A percentile compares a stretch with the other conserved stretches of the same genome.
Evolutionary conservation across 805 yeast species (phyloP).

Genomic region (Cyberlindnera amylophila): DNA sequence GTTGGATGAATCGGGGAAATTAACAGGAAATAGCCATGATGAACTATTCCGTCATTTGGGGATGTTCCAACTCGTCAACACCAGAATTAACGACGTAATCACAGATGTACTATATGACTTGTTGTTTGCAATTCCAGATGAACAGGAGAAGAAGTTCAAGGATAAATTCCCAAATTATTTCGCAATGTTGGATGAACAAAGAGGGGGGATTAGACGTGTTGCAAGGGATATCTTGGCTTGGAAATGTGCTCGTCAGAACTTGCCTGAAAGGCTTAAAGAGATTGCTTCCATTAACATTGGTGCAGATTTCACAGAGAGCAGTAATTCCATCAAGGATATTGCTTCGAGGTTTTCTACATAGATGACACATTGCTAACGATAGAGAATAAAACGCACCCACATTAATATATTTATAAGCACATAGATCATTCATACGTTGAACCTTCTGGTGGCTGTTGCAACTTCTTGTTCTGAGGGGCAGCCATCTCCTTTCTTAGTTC

Average conservation of each 20-base stretch:
- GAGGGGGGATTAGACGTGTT: conserved; percentile 6
- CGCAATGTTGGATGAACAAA: conserved; percentile 15
- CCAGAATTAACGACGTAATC: conserved; percentile 11
- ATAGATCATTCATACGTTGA: conserved; percentile 49
- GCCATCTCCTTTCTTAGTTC: conserved; percentile 94
- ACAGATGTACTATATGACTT: conserved; percentile 12
- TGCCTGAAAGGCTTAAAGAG: conserved; percentile 4
- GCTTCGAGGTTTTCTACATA: conserved; percentile 2
- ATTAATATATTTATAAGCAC: no score
- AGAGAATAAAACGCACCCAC: no score
- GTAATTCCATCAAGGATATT: conserved; percentile 3
- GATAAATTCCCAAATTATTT: conserved; percentile 21
- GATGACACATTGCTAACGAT: no score
- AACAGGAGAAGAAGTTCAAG: conserved; percentile 16
- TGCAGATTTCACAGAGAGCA: not conserved
- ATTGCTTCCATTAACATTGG: conserved; percentile 8
- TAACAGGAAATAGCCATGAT: conserved; percentile 10
- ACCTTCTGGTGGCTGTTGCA: conserved; percentile 92
- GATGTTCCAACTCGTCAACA: conserved; percentile 16
- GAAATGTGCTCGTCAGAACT: conserved; percentile 15
- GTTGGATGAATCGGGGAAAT: conserved; percentile 1
- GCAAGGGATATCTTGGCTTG: conserved; percentile 18
- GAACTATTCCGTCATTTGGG: conserved; percentile 16
- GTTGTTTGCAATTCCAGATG: not conserved
- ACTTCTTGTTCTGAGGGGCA: conserved; percentile 69